Conservation (phyloP, 2,329 filamentous ascomycete genomes). For the Colletotrichum siamense region DNA sequence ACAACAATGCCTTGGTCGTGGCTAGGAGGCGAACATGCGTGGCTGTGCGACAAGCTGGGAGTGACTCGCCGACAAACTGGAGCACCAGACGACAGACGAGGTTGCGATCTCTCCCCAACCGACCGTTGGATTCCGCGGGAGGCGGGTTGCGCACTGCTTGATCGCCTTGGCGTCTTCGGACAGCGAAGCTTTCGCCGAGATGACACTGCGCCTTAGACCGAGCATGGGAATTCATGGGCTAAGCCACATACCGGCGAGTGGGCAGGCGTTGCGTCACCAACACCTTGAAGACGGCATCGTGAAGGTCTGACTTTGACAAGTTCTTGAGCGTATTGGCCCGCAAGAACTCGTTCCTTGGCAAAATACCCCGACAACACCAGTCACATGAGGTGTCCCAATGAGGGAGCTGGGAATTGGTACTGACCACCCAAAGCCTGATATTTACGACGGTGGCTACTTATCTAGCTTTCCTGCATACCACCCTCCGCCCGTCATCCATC, state of each 20-base stretch:
- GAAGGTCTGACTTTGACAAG: background rate
- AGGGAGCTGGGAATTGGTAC: background rate
- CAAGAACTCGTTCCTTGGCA: background rate
- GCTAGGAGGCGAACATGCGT: conserved; percentile 7
- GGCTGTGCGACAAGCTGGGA: conserved; percentile 1
- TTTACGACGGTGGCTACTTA: background rate
- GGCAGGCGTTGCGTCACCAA: background rate
- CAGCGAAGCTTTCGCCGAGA: conserved; percentile 5
- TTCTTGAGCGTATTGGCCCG: background rate
- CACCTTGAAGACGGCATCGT: background rate
- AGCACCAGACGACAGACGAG: background rate
- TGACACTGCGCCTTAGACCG: background rate
- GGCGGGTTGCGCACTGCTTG: background rate
- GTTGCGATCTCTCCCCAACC: background rate
- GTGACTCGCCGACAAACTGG: background rate
- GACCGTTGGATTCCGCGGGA: background rate
- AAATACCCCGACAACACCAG: background rate
- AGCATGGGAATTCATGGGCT: background rate
- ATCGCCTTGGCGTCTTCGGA: background rate
- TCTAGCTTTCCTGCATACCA: background rate
- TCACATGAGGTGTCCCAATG: background rate
- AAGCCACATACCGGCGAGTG: background rate
- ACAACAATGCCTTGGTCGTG: background rate
- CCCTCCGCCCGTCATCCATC: background rate
- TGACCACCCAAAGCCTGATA: background rate